These are phyloP conservation scores for Mycena capillaripes DNA, from an alignment of 768 basidiomycete genomes.

Conservation along the genomic window DNA sequence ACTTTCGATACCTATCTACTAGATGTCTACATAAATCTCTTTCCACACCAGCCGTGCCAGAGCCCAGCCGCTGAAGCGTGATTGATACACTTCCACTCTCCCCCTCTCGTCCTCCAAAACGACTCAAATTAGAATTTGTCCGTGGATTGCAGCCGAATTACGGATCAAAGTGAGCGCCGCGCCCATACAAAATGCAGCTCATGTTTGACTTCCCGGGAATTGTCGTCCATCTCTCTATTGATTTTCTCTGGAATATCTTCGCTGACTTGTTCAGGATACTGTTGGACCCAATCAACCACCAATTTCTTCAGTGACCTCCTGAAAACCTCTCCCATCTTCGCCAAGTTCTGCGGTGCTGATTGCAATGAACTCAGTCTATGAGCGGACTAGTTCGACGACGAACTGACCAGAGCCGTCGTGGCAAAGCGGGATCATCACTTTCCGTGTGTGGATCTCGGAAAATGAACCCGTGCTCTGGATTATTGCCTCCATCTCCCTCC, in stretches of 20 bases:
- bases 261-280: neutral
- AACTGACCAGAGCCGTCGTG: neutral
- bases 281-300: slow-evolving; percentile 4
- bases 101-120: too few relatives aligned
- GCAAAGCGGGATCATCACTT: slow-evolving; percentile 1
- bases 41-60: too few relatives aligned
- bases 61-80: too few relatives aligned
- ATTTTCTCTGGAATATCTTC: slow-evolving; percentile 5
- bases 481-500: slow-evolving; percentile 7
- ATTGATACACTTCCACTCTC: too few relatives aligned
- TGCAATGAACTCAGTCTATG: neutral
- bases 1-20: too few relatives aligned
- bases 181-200: slow-evolving; percentile 12
- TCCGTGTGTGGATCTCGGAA: slow-evolving; percentile 8
- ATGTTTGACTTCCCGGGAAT: neutral
- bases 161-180: neutral
- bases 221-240: neutral
- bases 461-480: neutral
- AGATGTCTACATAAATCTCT: too few relatives aligned
- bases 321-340: neutral
- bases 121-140: too few relatives aligned
- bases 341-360: neutral
- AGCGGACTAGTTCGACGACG: neutral
- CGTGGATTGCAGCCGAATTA: too few relatives aligned
- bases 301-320: neutral